Conservation (phyloP, 2,329 filamentous ascomycete species). For the Fusarium equiseti region DNA sequence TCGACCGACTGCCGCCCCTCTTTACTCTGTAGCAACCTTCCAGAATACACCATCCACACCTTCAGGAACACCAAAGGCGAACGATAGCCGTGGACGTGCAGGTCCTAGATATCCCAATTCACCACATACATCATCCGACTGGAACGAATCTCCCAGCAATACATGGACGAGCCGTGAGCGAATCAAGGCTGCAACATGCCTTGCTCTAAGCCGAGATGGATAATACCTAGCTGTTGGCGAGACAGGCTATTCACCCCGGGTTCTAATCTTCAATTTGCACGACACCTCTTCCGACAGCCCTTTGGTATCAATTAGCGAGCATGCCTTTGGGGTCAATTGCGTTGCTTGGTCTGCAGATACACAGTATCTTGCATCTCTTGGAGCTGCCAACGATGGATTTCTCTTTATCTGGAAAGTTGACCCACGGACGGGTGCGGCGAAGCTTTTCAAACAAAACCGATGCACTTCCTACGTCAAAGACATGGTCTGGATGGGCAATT, state of each 20-base stretch:
- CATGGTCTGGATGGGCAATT: slow-evolving; percentile 91
- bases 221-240: slow-evolving; percentile 92
- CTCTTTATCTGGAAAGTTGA: slow-evolving; percentile 92
- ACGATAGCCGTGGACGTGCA: slow-evolving; percentile 71
- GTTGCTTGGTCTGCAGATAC: slow-evolving; percentile 92
- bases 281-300: slow-evolving; percentile 85
- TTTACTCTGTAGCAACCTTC: slow-evolving; percentile 67
- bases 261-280: slow-evolving; percentile 88
- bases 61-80: slow-evolving; percentile 68
- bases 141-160: slow-evolving; percentile 75
- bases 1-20: slow-evolving; percentile 78
- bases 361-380: slow-evolving; percentile 87
- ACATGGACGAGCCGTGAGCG: slow-evolving; percentile 91
- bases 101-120: slow-evolving; percentile 63
- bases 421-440: slow-evolving; percentile 82
- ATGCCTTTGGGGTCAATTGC: slow-evolving; percentile 88
- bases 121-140: slow-evolving; percentile 60
- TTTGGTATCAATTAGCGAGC: slow-evolving; percentile 87
- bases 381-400: slow-evolving; percentile 91
- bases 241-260: slow-evolving; percentile 91
- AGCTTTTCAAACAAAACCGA: slow-evolving; percentile 85
- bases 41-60: slow-evolving; percentile 64
- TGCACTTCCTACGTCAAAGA: slow-evolving; percentile 88
- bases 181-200: slow-evolving; percentile 93
- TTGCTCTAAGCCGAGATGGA: slow-evolving; percentile 88